These are phyloP conservation scores for Coemansia pectinata DNA, from an alignment of 192 early-diverging fungal species.

Conservation along the genomic window DNA sequence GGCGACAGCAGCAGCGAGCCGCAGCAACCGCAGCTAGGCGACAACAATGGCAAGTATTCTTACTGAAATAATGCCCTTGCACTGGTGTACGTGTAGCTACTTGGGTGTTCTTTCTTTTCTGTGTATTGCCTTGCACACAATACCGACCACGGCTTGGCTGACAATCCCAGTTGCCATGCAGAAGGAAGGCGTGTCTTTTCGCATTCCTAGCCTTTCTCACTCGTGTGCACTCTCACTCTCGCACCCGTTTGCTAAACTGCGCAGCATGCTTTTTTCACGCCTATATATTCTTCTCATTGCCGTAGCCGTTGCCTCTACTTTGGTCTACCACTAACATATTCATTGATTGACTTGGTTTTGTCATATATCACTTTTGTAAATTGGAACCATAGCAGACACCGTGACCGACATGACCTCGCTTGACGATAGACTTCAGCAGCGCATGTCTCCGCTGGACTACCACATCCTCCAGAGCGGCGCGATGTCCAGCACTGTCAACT, in stretches of 20 bases:
- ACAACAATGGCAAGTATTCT: constrained; percentile 5
- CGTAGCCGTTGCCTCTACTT: background rate
- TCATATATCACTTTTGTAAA: background rate
- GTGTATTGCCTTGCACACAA: background rate
- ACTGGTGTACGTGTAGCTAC: background rate
- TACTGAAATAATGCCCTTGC: background rate
- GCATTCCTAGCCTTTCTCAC: background rate
- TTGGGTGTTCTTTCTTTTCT: background rate
- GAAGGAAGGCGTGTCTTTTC: background rate
- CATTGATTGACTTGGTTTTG: background rate
- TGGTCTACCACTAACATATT: background rate
- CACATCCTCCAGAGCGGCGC: constrained; percentile 17
- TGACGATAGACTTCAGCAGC: constrained; percentile 14
- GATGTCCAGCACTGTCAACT: background rate
- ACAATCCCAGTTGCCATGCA: constrained; percentile 2
- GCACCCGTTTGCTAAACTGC: background rate
- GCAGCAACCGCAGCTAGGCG: background rate
- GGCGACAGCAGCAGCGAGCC: constrained; percentile 1
- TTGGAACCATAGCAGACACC: background rate
- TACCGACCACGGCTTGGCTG: background rate
- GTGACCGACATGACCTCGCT: background rate
- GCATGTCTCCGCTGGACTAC: constrained; percentile 15
- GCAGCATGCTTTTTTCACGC: background rate
- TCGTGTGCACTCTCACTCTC: background rate
- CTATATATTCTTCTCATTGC: background rate